Conservation (phyloP, 768 basidiomycete species). For the Cantharellus cinnabarinus region DNA sequence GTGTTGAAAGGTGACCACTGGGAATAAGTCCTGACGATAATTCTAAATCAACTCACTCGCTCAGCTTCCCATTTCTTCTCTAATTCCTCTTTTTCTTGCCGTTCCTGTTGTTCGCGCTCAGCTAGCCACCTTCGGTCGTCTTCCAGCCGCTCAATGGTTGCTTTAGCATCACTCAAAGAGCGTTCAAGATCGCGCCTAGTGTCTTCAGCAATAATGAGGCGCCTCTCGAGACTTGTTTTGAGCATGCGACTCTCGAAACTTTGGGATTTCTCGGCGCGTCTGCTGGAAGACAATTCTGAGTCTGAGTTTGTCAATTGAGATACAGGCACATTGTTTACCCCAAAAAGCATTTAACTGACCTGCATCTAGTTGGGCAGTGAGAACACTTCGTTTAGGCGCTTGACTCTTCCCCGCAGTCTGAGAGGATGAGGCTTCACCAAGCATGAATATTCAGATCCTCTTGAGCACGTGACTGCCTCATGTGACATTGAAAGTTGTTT, state of each 20-base stretch:
- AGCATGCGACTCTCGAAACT: conserved; percentile 19
- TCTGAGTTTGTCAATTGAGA: not conserved
- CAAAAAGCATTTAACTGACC: no score
- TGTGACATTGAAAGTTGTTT: no score
- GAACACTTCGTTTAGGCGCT: no score
- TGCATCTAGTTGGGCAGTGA: no score
- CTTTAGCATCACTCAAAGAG: conserved; percentile 44
- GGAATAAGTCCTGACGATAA: not conserved
- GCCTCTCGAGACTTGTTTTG: conserved; percentile 46
- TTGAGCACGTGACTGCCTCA: no score
- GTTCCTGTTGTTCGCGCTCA: conserved; percentile 46
- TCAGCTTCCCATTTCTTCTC: conserved; percentile 30
- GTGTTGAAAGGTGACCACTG: conserved; percentile 11
- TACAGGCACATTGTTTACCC: no score
- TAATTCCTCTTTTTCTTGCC: conserved; percentile 44
- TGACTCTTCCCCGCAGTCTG: no score
- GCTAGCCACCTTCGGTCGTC: conserved; percentile 47
- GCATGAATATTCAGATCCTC: no score
- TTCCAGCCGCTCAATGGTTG: conserved; percentile 42
- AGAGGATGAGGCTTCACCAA: no score
- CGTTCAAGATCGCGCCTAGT: conserved; percentile 44
- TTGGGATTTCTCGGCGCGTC: conserved; percentile 5
- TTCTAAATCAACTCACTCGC: conserved; percentile 28
- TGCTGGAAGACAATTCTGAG: conserved; percentile 3
- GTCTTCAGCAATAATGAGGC: conserved; percentile 39